Evolutionary conservation across 352 stramenopile species (phyloP), one percentile per base, ranked within the genome.

Genomic region (Globisporangium splendens): DNA sequence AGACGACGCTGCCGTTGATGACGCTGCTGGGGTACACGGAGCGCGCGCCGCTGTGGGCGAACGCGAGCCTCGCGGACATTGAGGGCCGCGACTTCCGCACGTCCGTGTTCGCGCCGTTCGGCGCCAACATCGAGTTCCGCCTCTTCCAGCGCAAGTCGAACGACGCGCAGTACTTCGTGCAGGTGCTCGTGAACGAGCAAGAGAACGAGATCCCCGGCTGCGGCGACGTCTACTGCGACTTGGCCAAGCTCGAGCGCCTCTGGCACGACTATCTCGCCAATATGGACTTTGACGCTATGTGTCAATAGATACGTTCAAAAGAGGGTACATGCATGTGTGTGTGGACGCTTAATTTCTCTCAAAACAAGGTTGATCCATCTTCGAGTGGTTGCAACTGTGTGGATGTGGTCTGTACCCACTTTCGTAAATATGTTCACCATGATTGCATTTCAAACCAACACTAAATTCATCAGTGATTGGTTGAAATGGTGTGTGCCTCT

Each of bases 1-100:
- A 93, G 65, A 93, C 83, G 8, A 85, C 74, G 38, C 55, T 93
- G 15, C 80, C 83, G 22, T 70, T 93, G 10, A 74, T 86, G 70
- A 83, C 69, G 18, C 65, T 93, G 15, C 69, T 93, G 15, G 80
- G 83, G 14, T 86, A 79, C 51, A 70, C 73, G 24, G 54, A 72
- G 49, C 65, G 63, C 20, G 66, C 60, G 1, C 57, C 72, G 14
- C 63, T 90, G 14, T 50, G 57, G 5, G 69, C 80, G 1, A 66
- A 64, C 15, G 75, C 64, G 44, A 72, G 53, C 1, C 50, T 72
- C 15, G 41, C 70, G 6, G 58, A 74, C 59, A 85, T 89, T 59
- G 50, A 73, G 11, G 42, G 47, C 1, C 70, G 83, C n/a, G 53
- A 63, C 21, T 91, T 89, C 51, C 77, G 80, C 17, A 77, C 79